Conservation (phyloP, 1,284 basidiomycete species). For the Earliella scabrosa region DNA sequence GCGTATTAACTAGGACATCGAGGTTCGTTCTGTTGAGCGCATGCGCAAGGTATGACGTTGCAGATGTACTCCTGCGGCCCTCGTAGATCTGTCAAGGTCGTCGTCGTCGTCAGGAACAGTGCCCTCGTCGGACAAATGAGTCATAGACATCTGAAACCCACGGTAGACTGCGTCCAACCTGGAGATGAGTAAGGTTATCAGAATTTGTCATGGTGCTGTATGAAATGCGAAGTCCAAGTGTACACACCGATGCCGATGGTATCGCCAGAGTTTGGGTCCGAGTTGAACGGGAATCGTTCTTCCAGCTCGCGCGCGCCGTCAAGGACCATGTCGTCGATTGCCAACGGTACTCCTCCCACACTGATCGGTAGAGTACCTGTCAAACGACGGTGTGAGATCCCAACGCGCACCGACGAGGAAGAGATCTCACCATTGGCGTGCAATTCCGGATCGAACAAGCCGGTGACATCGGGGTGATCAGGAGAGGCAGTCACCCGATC, state of each 20-base stretch:
- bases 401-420: not conserved
- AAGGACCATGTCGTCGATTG: constrained; percentile 39
- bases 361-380: constrained; percentile 31
- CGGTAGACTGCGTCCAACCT: constrained; percentile 12
- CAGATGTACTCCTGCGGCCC: constrained; percentile 31
- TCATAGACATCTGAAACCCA: not conserved
- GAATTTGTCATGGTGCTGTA: no score
- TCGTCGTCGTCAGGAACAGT: not conserved
- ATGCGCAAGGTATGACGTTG: constrained; percentile 34
- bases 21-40: constrained; percentile 40
- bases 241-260: constrained; percentile 40
- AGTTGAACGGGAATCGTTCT: constrained; percentile 43
- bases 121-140: not conserved
- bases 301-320: constrained; percentile 35
- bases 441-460: not conserved
- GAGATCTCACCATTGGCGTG: constrained; percentile 7
- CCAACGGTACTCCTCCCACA: constrained; percentile 35
- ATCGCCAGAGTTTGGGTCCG: constrained; percentile 43
- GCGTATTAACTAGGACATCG: constrained; percentile 43
- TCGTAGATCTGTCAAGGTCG: constrained; percentile 2
- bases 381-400: not conserved
- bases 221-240: not conserved
- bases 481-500: not conserved
- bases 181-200: no score
- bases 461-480: constrained; percentile 1